Conservation (phyloP, 176 grass and related monocot genomes). For the Oryza meridionalis region DNA sequence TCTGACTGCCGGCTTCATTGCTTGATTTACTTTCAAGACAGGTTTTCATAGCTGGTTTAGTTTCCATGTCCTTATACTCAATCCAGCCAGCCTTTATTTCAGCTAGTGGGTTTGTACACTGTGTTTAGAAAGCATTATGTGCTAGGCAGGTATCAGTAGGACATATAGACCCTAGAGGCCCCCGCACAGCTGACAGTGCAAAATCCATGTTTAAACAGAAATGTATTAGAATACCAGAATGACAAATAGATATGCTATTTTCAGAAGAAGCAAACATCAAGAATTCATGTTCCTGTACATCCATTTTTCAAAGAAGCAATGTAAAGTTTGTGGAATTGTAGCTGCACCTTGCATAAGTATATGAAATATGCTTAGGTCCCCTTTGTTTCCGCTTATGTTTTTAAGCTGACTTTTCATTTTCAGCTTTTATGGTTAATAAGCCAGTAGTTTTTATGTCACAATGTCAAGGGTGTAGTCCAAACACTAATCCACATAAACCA, state of each 20-base stretch:
- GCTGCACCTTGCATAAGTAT: neutral
- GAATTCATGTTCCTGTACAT: neutral
- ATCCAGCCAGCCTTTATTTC: neutral
- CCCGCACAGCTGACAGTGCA: neutral
- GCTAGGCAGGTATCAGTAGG: neutral
- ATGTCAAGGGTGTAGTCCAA: too few species aligned
- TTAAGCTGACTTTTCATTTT: too few species aligned
- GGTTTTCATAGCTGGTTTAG: constrained; percentile 6
- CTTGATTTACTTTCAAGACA: neutral
- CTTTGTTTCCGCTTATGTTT: too few species aligned
- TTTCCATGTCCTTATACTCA: neutral
- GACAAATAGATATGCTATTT: neutral
- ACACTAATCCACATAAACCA: too few species aligned
- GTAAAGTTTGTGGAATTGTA: neutral
- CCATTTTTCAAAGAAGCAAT: neutral
- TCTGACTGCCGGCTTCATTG: neutral
- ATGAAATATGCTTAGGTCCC: neutral
- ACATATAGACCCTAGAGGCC: neutral
- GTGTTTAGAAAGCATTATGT: neutral
- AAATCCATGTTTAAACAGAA: neutral
- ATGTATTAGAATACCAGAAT: neutral
- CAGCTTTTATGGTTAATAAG: too few species aligned
- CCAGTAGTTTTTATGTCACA: too few species aligned
- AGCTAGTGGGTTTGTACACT: neutral
- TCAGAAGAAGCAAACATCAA: neutral